Evolutionary conservation across 2,329 filamentous ascomycete genomes (phyloP).

Genomic region (Cryoendolithus antarcticus): DNA sequence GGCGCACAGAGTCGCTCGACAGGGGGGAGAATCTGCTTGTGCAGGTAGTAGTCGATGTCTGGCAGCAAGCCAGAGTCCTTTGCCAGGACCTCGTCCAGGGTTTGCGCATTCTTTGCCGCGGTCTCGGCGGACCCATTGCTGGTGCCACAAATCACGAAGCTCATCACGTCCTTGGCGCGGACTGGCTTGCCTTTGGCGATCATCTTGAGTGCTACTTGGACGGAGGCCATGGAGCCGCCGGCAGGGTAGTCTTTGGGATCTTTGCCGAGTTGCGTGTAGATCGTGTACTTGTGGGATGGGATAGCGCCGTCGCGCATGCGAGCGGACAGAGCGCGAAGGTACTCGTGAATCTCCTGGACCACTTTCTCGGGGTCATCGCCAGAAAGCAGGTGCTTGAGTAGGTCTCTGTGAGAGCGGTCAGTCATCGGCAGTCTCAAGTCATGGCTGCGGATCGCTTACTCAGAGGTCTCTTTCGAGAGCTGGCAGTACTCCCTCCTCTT

Average conservation of each 20-base stretch:
- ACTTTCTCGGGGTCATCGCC: conserved; percentile 84
- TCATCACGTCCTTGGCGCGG: conserved; percentile 89
- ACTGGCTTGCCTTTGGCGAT: conserved; percentile 76
- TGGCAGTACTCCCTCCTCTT: conserved; percentile 92
- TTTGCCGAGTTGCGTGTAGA: conserved; percentile 95
- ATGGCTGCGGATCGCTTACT: conserved; percentile 23
- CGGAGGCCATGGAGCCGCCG: conserved; percentile 87
- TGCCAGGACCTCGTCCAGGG: conserved; percentile 73
- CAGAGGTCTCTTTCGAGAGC: conserved; percentile 88
- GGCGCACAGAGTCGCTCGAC: conserved; percentile 96
- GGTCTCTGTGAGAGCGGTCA: conserved; percentile 37
- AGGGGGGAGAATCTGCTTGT: conserved; percentile 96
- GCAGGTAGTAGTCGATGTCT: conserved; percentile 95
- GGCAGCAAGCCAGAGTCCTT: conserved; percentile 62
- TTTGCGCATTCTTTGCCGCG: conserved; percentile 79
- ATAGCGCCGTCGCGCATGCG: conserved; percentile 76
- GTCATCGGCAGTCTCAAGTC: neutral
- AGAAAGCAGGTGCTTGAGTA: conserved; percentile 89
- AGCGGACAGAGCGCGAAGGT: conserved; percentile 68
- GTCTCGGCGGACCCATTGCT: conserved; percentile 51
- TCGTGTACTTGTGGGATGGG: conserved; percentile 80
- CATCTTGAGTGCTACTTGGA: conserved; percentile 85
- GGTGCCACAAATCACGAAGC: conserved; percentile 77
- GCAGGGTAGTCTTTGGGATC: conserved; percentile 88
- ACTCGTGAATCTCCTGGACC: conserved; percentile 82